A percentile compares a stretch with the other conserved stretches of the same genome.
Conservation (phyloP, 805 yeast genomes). For the Metschnikowia santaceciliae region DNA sequence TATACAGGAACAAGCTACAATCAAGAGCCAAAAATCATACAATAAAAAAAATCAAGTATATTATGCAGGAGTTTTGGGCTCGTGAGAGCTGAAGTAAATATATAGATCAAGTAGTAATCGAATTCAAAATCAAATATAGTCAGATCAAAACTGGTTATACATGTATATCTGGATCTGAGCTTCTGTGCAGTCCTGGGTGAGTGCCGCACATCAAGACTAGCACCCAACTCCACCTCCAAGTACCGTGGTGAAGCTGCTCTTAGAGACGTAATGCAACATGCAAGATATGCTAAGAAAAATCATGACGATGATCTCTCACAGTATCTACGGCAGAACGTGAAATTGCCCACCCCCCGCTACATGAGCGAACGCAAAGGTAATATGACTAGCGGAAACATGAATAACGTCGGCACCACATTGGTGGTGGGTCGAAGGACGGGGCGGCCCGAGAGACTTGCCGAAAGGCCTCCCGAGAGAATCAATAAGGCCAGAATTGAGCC, state of each 20-base stretch:
- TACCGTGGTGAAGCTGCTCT: neutral
- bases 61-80: no score
- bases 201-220: neutral
- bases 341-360: neutral
- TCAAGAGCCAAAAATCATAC: no score
- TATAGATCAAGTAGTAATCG: no score
- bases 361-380: conserved; percentile 9
- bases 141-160: no score
- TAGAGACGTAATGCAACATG: conserved; percentile 8
- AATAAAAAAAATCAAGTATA: no score
- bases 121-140: no score
- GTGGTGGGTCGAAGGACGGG: conserved; percentile 12
- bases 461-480: neutral
- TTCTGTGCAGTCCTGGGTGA: neutral
- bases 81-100: no score
- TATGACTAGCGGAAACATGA: conserved; percentile 15
- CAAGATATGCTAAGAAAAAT: conserved; percentile 5
- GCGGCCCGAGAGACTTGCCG: neutral
- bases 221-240: neutral
- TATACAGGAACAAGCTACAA: no score
- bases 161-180: neutral
- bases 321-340: conserved; percentile 13
- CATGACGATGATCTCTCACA: conserved; percentile 9
- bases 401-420: conserved; percentile 16
- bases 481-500: neutral